Evolutionary conservation across 805 yeast genomes (phyloP), one percentile per base, ranked within the genome.

Genomic region (Yamadazyma endophytica): DNA sequence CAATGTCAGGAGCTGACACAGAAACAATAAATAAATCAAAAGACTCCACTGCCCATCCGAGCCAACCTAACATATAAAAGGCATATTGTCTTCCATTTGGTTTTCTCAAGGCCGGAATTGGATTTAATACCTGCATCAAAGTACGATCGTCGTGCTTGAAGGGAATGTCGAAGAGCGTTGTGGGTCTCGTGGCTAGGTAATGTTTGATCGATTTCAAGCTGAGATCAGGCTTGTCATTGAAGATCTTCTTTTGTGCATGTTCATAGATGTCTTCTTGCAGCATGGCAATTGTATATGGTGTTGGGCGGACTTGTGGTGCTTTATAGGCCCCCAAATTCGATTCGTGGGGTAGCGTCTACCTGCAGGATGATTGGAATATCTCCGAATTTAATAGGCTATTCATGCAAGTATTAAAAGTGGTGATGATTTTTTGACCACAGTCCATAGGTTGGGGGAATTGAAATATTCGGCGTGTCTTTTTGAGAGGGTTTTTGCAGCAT

Each of bases 21-120:
- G 82, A 70, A 7, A 77, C 79, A 17, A 75, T 59, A 49, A 82
- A 82, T 56, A 77, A 82, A 46, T 81, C 88, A 52, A 81, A 71
- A 3, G 86, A 79, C 45, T 80, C 89, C 70, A 79, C 67, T 3
- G 82, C 67, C 88, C 89, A 82, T 20, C 78, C 82, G 20, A 59
- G 50, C 43, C 76, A 73, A 2, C 83, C 86, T 47, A 77, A 63
- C 15, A 65, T 45, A 46, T 80, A 78, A 37, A 71, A 73, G 37
- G 68, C 64, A 84, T 87, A 80, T 35, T 72, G 64, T 16, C 49
- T 52, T 6, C 49, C 38, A 6, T 54, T 51, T 39, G 71, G 50
- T 29, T 57, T 54, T 9, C 46, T 49, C 17, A 71, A 48, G 1
- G 63, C 64, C 9, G 64, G 63, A 18, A 71, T 45, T 2, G 79